A percentile compares a stretch with the other conserved stretches of the same genome.
Conservation (phyloP, 73 alveolate genomes). For the Blepharisma japonicum region DNA sequence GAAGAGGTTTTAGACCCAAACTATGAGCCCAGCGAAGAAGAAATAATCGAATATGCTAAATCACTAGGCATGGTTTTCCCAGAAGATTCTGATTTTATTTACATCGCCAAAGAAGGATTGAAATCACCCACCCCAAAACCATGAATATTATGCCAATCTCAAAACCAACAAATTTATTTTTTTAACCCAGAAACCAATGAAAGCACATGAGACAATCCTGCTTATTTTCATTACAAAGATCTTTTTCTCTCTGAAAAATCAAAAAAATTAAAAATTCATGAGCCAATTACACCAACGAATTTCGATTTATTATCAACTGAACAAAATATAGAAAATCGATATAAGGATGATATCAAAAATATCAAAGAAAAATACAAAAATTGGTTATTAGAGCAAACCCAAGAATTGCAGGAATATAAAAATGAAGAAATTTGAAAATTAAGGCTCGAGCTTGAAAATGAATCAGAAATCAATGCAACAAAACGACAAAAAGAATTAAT, state of each 20-base stretch:
- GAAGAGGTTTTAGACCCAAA: conserved; percentile 63
- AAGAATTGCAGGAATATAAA: neutral
- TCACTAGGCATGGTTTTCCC: conserved; percentile 78
- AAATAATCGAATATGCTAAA: conserved; percentile 79
- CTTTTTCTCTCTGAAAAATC: too few relatives aligned
- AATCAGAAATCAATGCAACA: too few relatives aligned
- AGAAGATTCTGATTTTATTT: conserved; percentile 71
- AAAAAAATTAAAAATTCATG: conserved; percentile 40
- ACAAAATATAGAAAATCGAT: conserved; percentile 6
- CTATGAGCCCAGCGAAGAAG: conserved; percentile 55
- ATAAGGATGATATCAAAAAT: conserved; percentile 17
- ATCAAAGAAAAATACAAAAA: neutral
- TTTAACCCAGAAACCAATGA: conserved; percentile 64
- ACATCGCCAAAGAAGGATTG: conserved; percentile 91
- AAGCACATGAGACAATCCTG: conserved; percentile 77
- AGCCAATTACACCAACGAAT: conserved; percentile 35
- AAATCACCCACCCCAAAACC: conserved; percentile 86
- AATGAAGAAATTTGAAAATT: too few relatives aligned
- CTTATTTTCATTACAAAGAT: conserved; percentile 69
- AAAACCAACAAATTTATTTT: conserved; percentile 70
- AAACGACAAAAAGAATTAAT: too few relatives aligned
- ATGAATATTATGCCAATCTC: conserved; percentile 77
- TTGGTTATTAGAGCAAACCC: neutral
- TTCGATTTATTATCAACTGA: conserved; percentile 8
- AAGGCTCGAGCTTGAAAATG: too few relatives aligned